phyloP scores from a whole-genome alignment of 1,284 basidiomycete species.

The Malassezia psittaci region DNA sequence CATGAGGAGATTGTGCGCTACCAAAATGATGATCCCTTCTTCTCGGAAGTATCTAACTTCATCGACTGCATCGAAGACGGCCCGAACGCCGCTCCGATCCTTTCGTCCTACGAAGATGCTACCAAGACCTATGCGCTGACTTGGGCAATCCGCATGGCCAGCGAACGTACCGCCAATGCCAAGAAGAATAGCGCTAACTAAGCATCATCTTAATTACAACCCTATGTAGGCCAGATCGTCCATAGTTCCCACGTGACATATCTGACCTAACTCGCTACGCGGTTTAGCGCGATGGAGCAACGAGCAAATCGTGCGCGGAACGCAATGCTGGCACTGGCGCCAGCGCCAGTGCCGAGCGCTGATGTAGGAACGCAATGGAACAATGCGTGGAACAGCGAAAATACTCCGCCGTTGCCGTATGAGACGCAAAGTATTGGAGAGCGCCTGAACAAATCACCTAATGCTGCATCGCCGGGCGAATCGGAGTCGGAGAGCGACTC shows the following conservation, averaged over 20 bases:
- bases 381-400: neutral
- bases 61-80: slow-evolving; percentile 45
- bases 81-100: slow-evolving; percentile 28
- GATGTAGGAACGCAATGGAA: neutral
- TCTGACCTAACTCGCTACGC: neutral
- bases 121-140: slow-evolving; percentile 46
- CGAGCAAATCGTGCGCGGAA: slow-evolving; percentile 12
- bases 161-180: slow-evolving; percentile 29
- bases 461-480: neutral
- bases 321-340: slow-evolving; percentile 1
- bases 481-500: neutral
- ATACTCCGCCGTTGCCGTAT: neutral
- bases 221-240: neutral
- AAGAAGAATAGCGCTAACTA: slow-evolving; percentile 13
- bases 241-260: neutral
- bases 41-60: slow-evolving; percentile 43
- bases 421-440: neutral
- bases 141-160: slow-evolving; percentile 42
- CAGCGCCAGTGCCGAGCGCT: neutral
- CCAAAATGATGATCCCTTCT: slow-evolving; percentile 47
- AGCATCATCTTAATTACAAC: neutral
- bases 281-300: slow-evolving; percentile 13
- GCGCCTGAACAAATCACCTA: neutral
- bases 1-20: slow-evolving; percentile 47
- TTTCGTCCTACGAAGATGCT: slow-evolving; percentile 40